phyloP scores from a whole-genome alignment of 163 green algal genomes.

The Chlorella variabilis region DNA sequence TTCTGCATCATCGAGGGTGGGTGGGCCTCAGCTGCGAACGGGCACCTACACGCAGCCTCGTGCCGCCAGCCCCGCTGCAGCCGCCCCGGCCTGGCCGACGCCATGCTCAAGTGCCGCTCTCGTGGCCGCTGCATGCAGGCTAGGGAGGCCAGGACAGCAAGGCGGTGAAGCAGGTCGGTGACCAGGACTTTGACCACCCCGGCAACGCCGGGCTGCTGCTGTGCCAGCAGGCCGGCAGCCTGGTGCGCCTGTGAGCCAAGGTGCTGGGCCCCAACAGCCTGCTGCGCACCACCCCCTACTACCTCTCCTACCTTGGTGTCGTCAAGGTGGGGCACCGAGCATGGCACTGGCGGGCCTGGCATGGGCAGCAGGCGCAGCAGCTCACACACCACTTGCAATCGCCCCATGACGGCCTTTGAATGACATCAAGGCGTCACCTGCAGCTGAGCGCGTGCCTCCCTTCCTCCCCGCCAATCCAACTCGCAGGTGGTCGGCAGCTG shows the following conservation, averaged over 20 bases:
- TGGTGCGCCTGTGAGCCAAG: not conserved
- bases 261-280: not conserved
- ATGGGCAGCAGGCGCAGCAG: no score
- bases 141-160: conserved; percentile 9
- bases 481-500: not conserved
- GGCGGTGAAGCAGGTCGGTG: not conserved
- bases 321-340: not conserved
- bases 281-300: not conserved
- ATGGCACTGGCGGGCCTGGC: no score
- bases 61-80: no score
- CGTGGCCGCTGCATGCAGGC: not conserved
- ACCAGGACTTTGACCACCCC: not conserved
- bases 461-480: no score
- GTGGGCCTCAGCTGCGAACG: not conserved
- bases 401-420: no score
- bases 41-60: no score
- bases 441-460: no score
- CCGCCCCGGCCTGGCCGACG: no score
- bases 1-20: conserved; percentile 10
- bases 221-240: not conserved
- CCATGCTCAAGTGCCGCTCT: not conserved
- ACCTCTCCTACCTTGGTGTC: not conserved
- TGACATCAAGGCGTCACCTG: no score
- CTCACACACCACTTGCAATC: no score
- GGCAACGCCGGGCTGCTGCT: not conserved